phyloP scores from a whole-genome alignment of 1,284 basidiomycete genomes.

The Testicularia cyperi region DNA sequence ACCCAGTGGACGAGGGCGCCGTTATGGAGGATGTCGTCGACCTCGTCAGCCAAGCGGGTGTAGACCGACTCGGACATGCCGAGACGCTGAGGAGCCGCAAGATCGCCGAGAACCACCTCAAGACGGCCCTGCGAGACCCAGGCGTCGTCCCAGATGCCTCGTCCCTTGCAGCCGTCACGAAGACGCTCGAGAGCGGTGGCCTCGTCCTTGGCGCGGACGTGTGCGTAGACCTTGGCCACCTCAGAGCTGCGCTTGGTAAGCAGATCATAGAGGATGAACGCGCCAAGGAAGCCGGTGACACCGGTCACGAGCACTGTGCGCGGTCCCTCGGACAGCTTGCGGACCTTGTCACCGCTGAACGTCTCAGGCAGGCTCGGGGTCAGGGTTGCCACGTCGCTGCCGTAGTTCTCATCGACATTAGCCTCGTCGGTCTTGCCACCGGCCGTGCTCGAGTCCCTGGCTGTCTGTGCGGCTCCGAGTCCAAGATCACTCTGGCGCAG shows the following conservation, averaged over 20 bases:
- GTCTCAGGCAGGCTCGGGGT: constrained; percentile 60
- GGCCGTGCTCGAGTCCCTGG: constrained; percentile 2
- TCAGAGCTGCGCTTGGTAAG: constrained; percentile 66
- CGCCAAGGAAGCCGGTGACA: constrained; percentile 94
- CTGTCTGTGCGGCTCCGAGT: constrained; percentile 64
- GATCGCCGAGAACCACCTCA: constrained; percentile 85
- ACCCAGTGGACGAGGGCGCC: constrained; percentile 99
- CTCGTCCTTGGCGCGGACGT: constrained; percentile 74
- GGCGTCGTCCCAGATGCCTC: constrained; percentile 88
- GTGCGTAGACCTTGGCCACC: constrained; percentile 85
- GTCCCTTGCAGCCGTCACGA: constrained; percentile 74
- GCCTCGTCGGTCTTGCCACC: constrained; percentile 46
- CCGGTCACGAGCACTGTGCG: constrained; percentile 91
- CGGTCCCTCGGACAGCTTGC: constrained; percentile 8
- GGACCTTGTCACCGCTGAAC: constrained; percentile 33
- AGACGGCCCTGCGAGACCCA: constrained; percentile 75
- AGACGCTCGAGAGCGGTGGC: constrained; percentile 73
- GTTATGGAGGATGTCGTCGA: constrained; percentile 88
- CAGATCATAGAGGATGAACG: constrained; percentile 84
- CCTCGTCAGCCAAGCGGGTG: constrained; percentile 71
- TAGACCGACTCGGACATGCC: constrained; percentile 73
- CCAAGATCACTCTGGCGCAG: constrained; percentile 80
- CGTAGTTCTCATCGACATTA: constrained; percentile 67
- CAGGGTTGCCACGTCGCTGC: constrained; percentile 74
- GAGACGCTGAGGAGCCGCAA: constrained; percentile 71